Base-by-base conservation (phyloP, 2,329 filamentous ascomycete species). In the Dactylonectria macrodidyma region DNA sequence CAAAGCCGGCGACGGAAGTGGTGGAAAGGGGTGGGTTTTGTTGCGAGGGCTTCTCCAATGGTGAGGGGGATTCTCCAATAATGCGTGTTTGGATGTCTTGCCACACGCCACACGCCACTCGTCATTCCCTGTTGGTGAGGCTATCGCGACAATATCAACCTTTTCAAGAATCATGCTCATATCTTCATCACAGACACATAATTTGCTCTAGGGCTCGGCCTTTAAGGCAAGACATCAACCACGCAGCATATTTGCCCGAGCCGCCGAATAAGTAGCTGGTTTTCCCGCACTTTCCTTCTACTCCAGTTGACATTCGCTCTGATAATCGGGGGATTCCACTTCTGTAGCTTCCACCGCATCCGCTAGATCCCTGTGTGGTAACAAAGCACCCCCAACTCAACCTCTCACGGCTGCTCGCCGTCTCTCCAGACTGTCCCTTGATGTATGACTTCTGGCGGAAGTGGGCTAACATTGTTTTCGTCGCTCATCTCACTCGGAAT, bases 371-470 rank as follows among this genome's bases (percentile, higher is more conserved):
- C 22, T 36, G 24, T 7, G 30, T 12, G 26, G 26, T 30, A 7
- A 30, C 12, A 22, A 16, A 33, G 19, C 5, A 10, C 33, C 4
- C 12, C 9, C 4, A 59, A 74, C 12, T 65, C 30, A 33, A 16
- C 38, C 41, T 44, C 7, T 11, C 65, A 14, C 67, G 67, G 10
- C 68, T 71, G 16, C 63, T 75, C 57, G 52, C 24, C 50, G 1
- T 63, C 65, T 9, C 62, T 66, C 54, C 24, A 50, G 1, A 61
- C 65, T 9, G 61, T 66, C 54, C 68, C 68, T 63, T 74, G 70
- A 36, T 74, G 73, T 38, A 71, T 59, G 16, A 63, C 46, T 48
- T 24, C 62, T 60, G 69, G 72, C 30, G 66, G 66, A 7, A 48
- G 26, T 14, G 68, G 72, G 9, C 48, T 44, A 30, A 16, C 8